A percentile compares a stretch with the other conserved stretches of the same genome.
Evolutionary conservation across 148 eudicot species (phyloP).

Genomic region (Arctostaphylos glauca): DNA sequence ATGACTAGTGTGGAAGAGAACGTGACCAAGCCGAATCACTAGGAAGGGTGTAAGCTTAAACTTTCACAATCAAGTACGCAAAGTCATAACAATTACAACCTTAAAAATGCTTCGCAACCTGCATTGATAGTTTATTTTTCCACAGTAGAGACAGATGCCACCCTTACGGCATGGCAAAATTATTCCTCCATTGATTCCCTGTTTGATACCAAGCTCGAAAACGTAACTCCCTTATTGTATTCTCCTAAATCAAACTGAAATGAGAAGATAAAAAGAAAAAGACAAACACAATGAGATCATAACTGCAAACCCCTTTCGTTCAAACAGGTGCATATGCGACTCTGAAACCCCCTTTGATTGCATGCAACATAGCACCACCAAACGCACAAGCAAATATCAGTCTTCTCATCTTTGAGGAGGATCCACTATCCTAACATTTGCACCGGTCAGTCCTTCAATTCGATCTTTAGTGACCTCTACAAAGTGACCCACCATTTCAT

Average conservation of each 20-base stretch:
- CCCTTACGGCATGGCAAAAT: slow-evolving; percentile 9
- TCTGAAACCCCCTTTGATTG: neutral
- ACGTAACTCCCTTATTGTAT: neutral
- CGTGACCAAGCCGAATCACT: no score
- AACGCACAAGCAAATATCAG: neutral
- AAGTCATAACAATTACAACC: neutral
- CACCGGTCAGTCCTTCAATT: slow-evolving; percentile 78
- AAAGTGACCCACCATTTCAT: slow-evolving; percentile 92
- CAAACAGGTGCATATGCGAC: neutral
- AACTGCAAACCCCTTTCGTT: slow-evolving; percentile 8
- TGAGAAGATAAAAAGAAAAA: neutral
- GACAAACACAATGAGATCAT: slow-evolving; percentile 3
- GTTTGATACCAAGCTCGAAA: slow-evolving; percentile 4
- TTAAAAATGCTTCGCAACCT: neutral
- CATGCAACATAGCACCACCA: neutral
- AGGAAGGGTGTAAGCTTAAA: neutral
- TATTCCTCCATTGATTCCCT: slow-evolving; percentile 15
- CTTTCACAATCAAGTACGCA: neutral
- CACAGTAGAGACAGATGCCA: slow-evolving; percentile 3
- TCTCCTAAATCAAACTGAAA: slow-evolving; percentile 9
- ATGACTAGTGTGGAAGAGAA: no score
- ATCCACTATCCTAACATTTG: slow-evolving; percentile 79
- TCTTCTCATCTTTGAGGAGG: slow-evolving; percentile 82
- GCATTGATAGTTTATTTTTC: slow-evolving; percentile 6
- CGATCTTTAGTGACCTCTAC: slow-evolving; percentile 82